A percentile compares a stretch with the other conserved stretches of the same genome.
phyloP scores from a whole-genome alignment of 2,329 filamentous ascomycete genomes.

The Tolypocladium guangdongense region DNA sequence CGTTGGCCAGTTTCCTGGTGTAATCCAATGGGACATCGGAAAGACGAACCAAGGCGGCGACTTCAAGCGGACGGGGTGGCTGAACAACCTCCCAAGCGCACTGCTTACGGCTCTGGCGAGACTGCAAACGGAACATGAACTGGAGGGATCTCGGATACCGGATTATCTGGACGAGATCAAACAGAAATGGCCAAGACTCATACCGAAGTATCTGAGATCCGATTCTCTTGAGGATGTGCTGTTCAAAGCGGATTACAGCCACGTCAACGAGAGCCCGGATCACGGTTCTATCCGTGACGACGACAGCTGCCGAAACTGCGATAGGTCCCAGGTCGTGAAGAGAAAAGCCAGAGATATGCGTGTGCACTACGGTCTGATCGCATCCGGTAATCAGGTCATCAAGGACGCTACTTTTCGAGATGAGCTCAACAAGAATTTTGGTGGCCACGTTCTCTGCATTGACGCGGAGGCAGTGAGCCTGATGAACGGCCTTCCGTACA shows the following conservation, averaged over 20 bases:
- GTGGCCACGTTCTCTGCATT: background rate
- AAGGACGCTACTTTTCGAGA: background rate
- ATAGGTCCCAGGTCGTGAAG: background rate
- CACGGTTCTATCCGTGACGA: background rate
- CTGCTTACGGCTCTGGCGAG: background rate
- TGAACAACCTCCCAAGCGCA: conserved; percentile 1
- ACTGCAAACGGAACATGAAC: background rate
- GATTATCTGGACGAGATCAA: background rate
- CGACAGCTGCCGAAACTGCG: background rate
- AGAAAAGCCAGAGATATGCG: background rate
- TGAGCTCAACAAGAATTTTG: background rate
- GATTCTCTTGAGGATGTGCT: background rate
- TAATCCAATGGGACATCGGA: conserved; percentile 8
- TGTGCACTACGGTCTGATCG: conserved; percentile 2
- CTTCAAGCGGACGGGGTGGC: background rate
- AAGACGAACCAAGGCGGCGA: background rate
- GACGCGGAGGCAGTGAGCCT: no score
- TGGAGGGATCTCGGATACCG: background rate
- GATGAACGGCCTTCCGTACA: no score
- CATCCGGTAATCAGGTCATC: conserved; percentile 1
- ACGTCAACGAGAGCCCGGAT: background rate
- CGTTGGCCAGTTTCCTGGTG: background rate
- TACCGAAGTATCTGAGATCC: background rate
- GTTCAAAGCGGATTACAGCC: background rate
- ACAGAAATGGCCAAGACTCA: background rate